Base-by-base conservation (phyloP, 2,329 filamentous ascomycete species). In the Byssoonygena ceratinophila region DNA sequence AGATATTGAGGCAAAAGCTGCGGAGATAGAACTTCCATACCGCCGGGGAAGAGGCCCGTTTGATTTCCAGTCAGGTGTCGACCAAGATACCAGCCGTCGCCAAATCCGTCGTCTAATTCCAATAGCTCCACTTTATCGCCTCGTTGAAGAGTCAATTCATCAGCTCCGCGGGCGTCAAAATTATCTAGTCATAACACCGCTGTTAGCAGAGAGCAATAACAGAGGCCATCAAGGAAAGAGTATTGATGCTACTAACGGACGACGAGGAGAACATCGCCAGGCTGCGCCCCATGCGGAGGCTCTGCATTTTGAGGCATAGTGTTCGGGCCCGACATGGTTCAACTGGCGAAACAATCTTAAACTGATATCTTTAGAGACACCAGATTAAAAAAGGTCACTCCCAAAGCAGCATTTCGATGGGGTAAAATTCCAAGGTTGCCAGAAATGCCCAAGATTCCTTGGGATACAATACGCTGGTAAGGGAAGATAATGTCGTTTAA, bases 121-220 rank as follows among this genome's bases (percentile, higher is more conserved):
- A 82, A 75, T 51, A 83, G 69, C 66, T 82, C 75, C 58, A 83
- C 77, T 59, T 77, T 76, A 61, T 83, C 79, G 44, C 79, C 90
- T 64, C 94, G 94, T 52, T 81, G 76, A 59, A 98, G 76, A 61
- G 82, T 94, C 64, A 98, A 77, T 75, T 98, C 92, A 71, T 98
- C 92, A 54, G 87, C 85, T 68, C 89, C 94, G 60, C 92, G 83
- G 54, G 91, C 90, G 60, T 83, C 76, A 68, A 98, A 97, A 71
- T 96, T 89, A 71, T 98, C 88, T 94, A 59, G n/a, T 41, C n/a
- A 49, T 29, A 16, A 47, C 20, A 11, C 12, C 25, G 7, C 23
- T 45, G 46, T 58, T 44, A 59, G 56, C 50, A 52, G n/a, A 46
- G 34, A 46, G 34, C 27, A 22, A 55, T 37, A 9, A 16, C 4